Base-by-base conservation (phyloP, 345 rosid species). In the Lepidium aucheri region DNA sequence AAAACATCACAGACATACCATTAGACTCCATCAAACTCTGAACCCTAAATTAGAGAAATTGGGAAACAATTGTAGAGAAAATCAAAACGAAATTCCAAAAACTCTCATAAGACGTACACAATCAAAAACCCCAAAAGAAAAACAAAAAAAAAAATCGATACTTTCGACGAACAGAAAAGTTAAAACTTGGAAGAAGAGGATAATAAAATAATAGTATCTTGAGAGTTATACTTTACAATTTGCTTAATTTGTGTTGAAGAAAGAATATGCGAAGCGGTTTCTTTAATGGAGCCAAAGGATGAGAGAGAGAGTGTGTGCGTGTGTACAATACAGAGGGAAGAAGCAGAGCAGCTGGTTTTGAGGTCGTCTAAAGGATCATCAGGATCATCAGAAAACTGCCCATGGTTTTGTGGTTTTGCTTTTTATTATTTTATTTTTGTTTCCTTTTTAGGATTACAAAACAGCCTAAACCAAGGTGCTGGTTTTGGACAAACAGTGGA, bases 1-100 rank as follows among this genome's bases (percentile, higher is more conserved):
- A 77, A 76, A 79, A 86, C 74, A 85, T 75, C 60, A 85, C 90
- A 77, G 78, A 86, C 74, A 85, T 75, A 57, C 84, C 90, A 81
- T 76, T 81, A 24, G 78, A 65, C 74, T 87, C 92, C 98, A 91
- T 91, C 59, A 65, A 54, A 33, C 6, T 1, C 32, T 49, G 0
- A 59, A 28, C 43, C 42, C 51, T 8, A 72, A 69, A 68, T 60
- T 8, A 45, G 11, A 40, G 12, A 11, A 56, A 6, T 15, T 12
- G 15, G 10, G 18, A 3, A 4, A 39, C 32, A 30, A 53, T 5
- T 16, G 13, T 32, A 22, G 9, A 11, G 12, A 45, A 28, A 52
- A 44, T 41, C 8, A 60, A 32, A 49, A 7, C 34, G 35, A 50
- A 26, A 47, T 32, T 28, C 30, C 36, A 67, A 60, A 65, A 12